These are phyloP conservation scores for Allomyces macrogynus DNA, from an alignment of 192 early-diverging fungal genomes.

Conservation along the genomic window DNA sequence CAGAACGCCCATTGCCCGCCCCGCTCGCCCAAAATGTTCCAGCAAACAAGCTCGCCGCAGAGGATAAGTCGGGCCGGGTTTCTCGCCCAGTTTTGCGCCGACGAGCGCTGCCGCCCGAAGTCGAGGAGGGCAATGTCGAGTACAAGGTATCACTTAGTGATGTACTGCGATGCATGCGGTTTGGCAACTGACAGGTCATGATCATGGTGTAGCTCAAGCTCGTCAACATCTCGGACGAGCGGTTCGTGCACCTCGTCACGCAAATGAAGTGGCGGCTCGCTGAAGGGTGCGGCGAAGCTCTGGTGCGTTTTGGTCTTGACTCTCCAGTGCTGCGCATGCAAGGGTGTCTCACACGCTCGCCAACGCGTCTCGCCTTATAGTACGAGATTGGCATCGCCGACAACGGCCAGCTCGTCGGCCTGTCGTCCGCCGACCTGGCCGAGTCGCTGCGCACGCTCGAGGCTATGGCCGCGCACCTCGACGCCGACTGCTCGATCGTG, in stretches of 20 bases:
- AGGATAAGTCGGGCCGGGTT: background rate
- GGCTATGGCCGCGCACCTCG: background rate
- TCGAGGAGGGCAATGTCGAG: constrained; percentile 33
- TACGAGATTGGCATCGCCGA: constrained; percentile 38
- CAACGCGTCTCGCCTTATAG: background rate
- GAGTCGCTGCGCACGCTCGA: constrained; percentile 1
- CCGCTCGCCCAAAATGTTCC: background rate
- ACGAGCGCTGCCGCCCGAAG: constrained; percentile 16
- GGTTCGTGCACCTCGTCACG: constrained; percentile 30
- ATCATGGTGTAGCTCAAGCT: constrained; percentile 21
- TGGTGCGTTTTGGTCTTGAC: constrained; percentile 1
- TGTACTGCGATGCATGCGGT: constrained; percentile 9
- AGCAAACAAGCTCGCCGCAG: background rate
- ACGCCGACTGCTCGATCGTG: background rate
- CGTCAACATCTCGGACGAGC: constrained; percentile 22
- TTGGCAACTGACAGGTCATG: background rate
- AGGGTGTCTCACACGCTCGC: no score
- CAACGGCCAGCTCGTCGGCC: constrained; percentile 25
- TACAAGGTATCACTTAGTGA: constrained; percentile 15
- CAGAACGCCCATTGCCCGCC: background rate
- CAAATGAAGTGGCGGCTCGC: constrained; percentile 36
- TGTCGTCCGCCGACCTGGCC: background rate
- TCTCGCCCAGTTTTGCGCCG: background rate
- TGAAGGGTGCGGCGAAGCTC: constrained; percentile 30
- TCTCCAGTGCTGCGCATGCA: no score